phyloP scores from a whole-genome alignment of 306 rosid genomes.

The Cicer arietinum region DNA sequence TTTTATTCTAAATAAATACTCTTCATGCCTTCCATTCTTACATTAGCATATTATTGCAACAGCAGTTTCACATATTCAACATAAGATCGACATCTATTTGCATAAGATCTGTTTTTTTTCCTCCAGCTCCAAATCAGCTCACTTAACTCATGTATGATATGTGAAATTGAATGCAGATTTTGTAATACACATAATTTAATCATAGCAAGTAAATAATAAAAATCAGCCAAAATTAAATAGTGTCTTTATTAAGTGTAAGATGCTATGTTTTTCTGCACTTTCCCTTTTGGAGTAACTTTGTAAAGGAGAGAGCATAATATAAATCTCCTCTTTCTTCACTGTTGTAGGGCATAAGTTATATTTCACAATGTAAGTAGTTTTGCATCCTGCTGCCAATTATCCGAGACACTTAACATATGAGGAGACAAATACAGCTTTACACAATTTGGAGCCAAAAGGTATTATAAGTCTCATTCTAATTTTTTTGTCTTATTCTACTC shows the following conservation, averaged over 20 bases:
- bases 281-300: neutral
- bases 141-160: neutral
- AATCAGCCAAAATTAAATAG: neutral
- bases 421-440: constrained; percentile 65
- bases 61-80: no score
- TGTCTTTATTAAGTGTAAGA: neutral
- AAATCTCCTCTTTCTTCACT: constrained; percentile 9
- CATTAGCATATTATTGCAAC: no score
- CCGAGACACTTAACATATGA: constrained; percentile 64
- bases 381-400: constrained; percentile 65
- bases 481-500: no score
- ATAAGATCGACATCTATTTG: no score
- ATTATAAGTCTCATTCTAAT: no score
- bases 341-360: neutral
- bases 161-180: neutral
- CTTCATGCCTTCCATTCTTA: no score
- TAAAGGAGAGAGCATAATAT: neutral
- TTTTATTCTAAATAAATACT: no score
- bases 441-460: constrained; percentile 65
- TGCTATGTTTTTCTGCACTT: neutral
- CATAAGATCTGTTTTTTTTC: neutral
- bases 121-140: neutral
- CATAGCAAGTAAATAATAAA: neutral
- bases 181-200: neutral
- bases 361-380: neutral